Evolutionary conservation across 139 green algal species (phyloP), one percentile per base, ranked within the genome.

Genomic region (Coelastrella sp.): DNA sequence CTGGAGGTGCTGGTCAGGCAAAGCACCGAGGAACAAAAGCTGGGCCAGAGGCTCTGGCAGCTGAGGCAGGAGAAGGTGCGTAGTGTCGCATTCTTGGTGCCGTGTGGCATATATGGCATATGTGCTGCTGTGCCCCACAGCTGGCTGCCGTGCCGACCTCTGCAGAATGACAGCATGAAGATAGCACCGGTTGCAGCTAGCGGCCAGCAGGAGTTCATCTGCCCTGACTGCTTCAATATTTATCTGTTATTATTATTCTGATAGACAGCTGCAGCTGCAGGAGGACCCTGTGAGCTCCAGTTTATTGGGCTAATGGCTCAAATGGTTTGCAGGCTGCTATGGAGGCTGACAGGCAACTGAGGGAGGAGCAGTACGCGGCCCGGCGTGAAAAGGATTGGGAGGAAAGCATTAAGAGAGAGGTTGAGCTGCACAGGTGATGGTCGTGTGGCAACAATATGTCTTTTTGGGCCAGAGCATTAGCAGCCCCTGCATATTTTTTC

Each of bases 301-400:
- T 49, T 49, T 49, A 49, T 49, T 49, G 35, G 35, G 35, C 1
- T 49, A 49, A 1, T 49, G 35, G 35, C 35, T 49, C 35, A 49
- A 49, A 49, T 49, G 35, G 35, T 57, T 24, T 92, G 92, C 88
- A 92, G 78, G 93, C 94, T 85, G 93, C 94, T 60, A 95, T 97
- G 93, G 84, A 90, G 15, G 93, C 93, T 76, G 94, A 96, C 92
- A 93, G 96, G 20, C 49, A 86, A 78, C 81, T 96, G 88, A 91
- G 94, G 0, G 94, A 97, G 88, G 72, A 92, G 87, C 94, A 96
- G 92, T 96, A 97, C 85, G 92, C 92, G 17, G 94, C 95, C 85
- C 92, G 92, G 35, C 89, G 94, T 4, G 94, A 96, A 63, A 49
- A 78, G 14, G 95, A 97, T 75, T 94, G 90, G 92, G 87, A 94